These are phyloP conservation scores for Ceratocystis colombiana DNA, from an alignment of 2,329 filamentous ascomycete species.

Conservation along the genomic window DNA sequence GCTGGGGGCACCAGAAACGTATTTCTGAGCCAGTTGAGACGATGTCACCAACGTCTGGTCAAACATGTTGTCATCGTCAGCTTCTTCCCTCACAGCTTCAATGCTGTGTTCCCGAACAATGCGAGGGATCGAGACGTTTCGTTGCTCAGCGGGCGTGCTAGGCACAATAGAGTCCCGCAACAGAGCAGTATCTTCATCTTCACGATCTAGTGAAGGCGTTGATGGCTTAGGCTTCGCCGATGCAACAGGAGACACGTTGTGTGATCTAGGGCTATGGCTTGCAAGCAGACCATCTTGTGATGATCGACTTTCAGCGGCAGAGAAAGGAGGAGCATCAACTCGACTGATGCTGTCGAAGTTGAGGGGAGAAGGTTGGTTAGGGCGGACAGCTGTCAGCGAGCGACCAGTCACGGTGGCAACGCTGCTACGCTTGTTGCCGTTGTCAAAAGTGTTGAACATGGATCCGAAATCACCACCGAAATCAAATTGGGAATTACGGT, in stretches of 20 bases:
- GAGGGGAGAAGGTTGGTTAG: conserved; percentile 37
- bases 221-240: conserved; percentile 27
- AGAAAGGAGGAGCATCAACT: conserved; percentile 34
- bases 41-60: conserved; percentile 38
- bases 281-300: conserved; percentile 42
- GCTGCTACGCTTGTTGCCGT: conserved; percentile 37
- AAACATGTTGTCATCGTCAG: conserved; percentile 46
- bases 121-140: not conserved
- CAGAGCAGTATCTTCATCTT: conserved; percentile 46
- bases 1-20: conserved; percentile 32
- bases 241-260: conserved; percentile 27
- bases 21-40: conserved; percentile 34
- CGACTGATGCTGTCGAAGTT: conserved; percentile 40
- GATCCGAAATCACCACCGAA: conserved; percentile 49
- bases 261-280: conserved; percentile 26
- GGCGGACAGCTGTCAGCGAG: conserved; percentile 40
- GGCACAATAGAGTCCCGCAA: conserved; percentile 45
- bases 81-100: conserved; percentile 9
- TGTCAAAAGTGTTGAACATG: conserved; percentile 48
- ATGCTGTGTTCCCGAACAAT: not conserved
- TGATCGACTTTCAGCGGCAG: conserved; percentile 41
- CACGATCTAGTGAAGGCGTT: conserved; percentile 35
- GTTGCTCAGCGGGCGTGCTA: conserved; percentile 34
- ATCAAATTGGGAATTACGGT: conserved; percentile 36
- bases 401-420: conserved; percentile 35